phyloP scores from a whole-genome alignment of 2,329 filamentous ascomycete species.

The Aspergillus chevalieri region DNA sequence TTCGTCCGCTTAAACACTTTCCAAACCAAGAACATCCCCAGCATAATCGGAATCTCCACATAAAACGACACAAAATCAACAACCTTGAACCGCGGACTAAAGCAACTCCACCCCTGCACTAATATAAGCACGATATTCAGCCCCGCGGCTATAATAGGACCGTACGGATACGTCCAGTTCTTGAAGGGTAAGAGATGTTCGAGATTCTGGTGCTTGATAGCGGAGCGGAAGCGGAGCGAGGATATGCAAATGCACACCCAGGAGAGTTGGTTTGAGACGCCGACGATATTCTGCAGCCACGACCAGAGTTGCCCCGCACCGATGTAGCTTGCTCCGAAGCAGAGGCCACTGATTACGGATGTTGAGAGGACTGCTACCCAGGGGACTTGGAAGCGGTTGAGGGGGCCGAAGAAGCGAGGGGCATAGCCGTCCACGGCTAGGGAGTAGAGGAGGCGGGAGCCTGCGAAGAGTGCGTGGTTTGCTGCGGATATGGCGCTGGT shows the following conservation, averaged over 20 bases:
- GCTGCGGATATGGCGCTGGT: conserved; percentile 54
- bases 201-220: conserved; percentile 52
- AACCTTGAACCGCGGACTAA: conserved; percentile 52
- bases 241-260: conserved; percentile 60
- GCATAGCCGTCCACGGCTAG: conserved; percentile 52
- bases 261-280: conserved; percentile 61
- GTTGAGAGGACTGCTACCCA: conserved; percentile 53
- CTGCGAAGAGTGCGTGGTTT: conserved; percentile 55
- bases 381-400: conserved; percentile 48
- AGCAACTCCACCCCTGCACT: conserved; percentile 56
- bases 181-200: conserved; percentile 58
- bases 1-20: conserved; percentile 46
- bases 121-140: conserved; percentile 57
- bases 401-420: conserved; percentile 47
- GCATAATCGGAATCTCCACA: conserved; percentile 57
- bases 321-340: conserved; percentile 61
- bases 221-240: conserved; percentile 59
- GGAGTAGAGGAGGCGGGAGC: conserved; percentile 52
- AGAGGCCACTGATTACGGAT: conserved; percentile 50
- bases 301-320: conserved; percentile 60
- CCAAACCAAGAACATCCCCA: conserved; percentile 51
- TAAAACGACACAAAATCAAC: conserved; percentile 61
- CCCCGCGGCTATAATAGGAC: conserved; percentile 52
- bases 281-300: conserved; percentile 63
- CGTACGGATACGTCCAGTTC: conserved; percentile 62